Percentiles rank a stretch among this genome's conserved stretches.
Evolutionary conservation across 2,329 filamentous ascomycete genomes (phyloP).

Genomic region (Chrysoporthe puriensis): DNA sequence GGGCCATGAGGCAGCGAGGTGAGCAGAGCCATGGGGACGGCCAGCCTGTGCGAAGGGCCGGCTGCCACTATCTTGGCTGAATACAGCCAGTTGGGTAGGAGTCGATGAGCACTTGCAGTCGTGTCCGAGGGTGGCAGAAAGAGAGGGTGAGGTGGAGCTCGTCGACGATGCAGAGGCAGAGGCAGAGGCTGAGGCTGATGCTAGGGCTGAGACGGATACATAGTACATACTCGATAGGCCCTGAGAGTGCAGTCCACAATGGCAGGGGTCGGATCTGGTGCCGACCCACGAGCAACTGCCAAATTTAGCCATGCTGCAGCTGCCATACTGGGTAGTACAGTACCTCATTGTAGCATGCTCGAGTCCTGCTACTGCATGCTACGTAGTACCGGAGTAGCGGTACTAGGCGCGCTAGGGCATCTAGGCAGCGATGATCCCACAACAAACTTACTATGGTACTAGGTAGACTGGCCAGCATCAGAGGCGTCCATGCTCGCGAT

Average conservation of each 20-base stretch:
- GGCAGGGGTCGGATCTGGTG: background rate
- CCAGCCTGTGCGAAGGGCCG: no score
- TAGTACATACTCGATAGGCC: background rate
- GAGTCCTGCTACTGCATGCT: no score
- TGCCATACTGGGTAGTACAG: no score
- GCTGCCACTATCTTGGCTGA: no score
- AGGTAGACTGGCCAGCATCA: background rate
- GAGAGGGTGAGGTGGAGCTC: background rate
- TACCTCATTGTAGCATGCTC: no score
- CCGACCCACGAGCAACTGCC: background rate
- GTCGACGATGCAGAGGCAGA: background rate
- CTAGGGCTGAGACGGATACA: background rate
- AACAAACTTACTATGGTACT: background rate
- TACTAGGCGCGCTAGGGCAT: background rate
- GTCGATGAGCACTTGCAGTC: no score
- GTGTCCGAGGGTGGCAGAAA: background rate
- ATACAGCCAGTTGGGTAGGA: no score
- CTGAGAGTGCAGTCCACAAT: background rate
- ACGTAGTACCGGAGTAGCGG: no score
- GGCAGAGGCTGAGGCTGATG: background rate
- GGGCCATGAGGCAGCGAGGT: no score
- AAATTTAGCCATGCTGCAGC: background rate
- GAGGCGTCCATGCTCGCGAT: no score
- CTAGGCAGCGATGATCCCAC: background rate
- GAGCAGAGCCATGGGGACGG: no score